Conservation (phyloP, 306 rosid species). For the Arachis hypogaea region DNA sequence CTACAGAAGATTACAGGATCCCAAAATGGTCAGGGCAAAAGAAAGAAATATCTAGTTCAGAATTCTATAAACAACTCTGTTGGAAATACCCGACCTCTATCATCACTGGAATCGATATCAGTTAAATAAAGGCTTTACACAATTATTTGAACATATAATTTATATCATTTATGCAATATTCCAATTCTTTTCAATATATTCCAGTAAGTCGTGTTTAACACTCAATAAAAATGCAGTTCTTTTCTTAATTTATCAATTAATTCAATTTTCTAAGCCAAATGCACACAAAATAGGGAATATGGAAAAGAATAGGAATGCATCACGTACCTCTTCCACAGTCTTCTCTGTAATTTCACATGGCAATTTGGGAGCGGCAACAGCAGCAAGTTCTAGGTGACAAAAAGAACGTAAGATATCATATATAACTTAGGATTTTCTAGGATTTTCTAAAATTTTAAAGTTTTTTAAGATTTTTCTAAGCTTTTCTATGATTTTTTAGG, state of each 20-base stretch:
- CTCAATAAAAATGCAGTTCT: conserved; percentile 4
- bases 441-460: too few species aligned
- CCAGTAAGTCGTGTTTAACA: background rate
- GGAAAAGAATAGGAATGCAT: conserved; percentile 11
- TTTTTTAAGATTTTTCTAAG: too few species aligned
- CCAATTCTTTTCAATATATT: background rate
- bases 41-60: background rate
- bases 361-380: conserved; percentile 62
- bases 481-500: too few species aligned
- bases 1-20: conserved; percentile 45
- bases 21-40: conserved; percentile 24
- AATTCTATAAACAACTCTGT: conserved; percentile 20
- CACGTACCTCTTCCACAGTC: conserved; percentile 91
- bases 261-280: conserved; percentile 19
- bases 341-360: conserved; percentile 96
- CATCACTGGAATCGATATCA: background rate
- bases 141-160: background rate
- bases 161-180: background rate
- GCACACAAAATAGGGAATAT: conserved; percentile 9
- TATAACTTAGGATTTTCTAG: background rate
- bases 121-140: background rate
- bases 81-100: conserved; percentile 12
- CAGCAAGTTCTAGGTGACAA: conserved; percentile 55
- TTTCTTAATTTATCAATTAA: conserved; percentile 10
- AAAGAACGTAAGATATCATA: conserved; percentile 38